Percentiles rank a stretch among this genome's conserved stretches.
phyloP scores from a whole-genome alignment of 1,284 basidiomycete genomes.

The Apiotrichum veenhuisii region DNA sequence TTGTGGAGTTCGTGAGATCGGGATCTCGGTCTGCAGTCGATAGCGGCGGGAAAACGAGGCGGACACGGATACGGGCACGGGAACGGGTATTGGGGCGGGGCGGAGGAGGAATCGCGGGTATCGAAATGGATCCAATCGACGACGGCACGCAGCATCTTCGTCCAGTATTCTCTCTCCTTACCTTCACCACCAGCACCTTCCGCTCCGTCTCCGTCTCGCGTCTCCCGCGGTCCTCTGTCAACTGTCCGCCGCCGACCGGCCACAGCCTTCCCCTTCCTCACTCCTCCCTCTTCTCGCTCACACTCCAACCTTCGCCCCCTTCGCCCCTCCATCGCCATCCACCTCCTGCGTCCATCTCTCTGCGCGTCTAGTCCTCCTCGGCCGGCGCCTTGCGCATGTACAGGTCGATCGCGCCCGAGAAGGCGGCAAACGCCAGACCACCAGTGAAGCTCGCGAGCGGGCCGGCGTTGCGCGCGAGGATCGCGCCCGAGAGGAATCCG shows the following conservation, averaged over 20 bases:
- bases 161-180: too few relatives aligned
- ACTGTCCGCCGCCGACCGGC: not conserved
- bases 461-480: constrained; percentile 78
- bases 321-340: not conserved
- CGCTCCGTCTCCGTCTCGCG: not conserved
- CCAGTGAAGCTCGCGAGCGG: constrained; percentile 77
- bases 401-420: constrained; percentile 81
- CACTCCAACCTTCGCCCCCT: not conserved
- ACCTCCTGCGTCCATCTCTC: not conserved
- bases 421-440: constrained; percentile 82
- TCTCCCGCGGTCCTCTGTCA: not conserved
- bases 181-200: too few relatives aligned
- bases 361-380: constrained; percentile 60
- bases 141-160: too few relatives aligned
- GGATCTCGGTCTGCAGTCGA: too few relatives aligned
- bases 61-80: too few relatives aligned
- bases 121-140: too few relatives aligned
- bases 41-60: too few relatives aligned
- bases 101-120: too few relatives aligned
- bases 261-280: not conserved
- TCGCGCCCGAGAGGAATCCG: constrained; percentile 60
- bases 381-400: constrained; percentile 77
- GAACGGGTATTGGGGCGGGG: too few relatives aligned
- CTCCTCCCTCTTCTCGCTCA: not conserved
- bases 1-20: too few relatives aligned